A percentile compares a stretch with the other conserved stretches of the same genome.
These are phyloP conservation scores for Schwanniomyces yamadae DNA, from an alignment of 805 yeast genomes.

Conservation along the genomic window DNA sequence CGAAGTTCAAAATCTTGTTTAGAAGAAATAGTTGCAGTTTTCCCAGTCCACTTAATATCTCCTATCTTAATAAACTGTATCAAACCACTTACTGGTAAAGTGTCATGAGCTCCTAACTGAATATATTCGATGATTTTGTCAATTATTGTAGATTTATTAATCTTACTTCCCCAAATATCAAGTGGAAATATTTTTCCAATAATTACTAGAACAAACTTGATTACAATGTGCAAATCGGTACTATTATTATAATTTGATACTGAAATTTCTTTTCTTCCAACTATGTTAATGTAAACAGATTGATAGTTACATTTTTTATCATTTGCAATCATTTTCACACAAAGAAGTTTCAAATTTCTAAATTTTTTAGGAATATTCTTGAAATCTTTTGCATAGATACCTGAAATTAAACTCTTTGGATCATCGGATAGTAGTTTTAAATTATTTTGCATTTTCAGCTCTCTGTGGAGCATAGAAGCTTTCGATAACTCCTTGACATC, in stretches of 20 bases:
- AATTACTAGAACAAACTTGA: conserved; percentile 41
- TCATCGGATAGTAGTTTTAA: conserved; percentile 1
- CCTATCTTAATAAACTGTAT: conserved; percentile 36
- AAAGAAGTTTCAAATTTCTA: conserved; percentile 16
- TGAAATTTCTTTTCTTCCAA: conserved; percentile 19
- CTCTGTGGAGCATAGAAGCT: conserved; percentile 23
- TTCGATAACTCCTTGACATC: conserved; percentile 9
- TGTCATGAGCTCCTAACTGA: conserved; percentile 34
- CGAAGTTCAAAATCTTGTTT: conserved; percentile 44
- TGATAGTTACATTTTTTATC: conserved; percentile 36
- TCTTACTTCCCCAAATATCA: conserved; percentile 50
- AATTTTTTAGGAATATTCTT: conserved; percentile 18
- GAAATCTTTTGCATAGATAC: conserved; percentile 2
- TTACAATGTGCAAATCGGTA: conserved; percentile 32
- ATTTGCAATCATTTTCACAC: conserved; percentile 23
- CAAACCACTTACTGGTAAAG: conserved; percentile 29
- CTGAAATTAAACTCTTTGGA: conserved; percentile 1
- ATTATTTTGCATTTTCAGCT: background rate
- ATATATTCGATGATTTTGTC: conserved; percentile 38
- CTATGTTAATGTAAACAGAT: conserved; percentile 34
- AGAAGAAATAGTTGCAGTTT: conserved; percentile 23
- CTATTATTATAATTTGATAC: conserved; percentile 33
- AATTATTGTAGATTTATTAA: conserved; percentile 46
- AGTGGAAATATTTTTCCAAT: conserved; percentile 51
- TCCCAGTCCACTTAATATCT: conserved; percentile 58